Conservation (phyloP, 2,329 filamentous ascomycete genomes). For the Zymoseptoria tritici region DNA sequence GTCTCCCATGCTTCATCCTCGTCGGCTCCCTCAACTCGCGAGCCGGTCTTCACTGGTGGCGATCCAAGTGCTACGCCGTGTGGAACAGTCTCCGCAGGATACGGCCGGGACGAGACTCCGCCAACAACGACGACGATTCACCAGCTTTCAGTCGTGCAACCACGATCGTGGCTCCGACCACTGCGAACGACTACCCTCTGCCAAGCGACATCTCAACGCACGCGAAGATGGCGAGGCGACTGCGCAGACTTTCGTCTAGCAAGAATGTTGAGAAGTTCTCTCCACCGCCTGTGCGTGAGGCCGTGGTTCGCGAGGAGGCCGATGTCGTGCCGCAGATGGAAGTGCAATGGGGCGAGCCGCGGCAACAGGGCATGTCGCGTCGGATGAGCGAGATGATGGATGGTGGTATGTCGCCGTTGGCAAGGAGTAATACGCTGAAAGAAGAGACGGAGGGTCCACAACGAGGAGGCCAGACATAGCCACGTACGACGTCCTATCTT, state of each 20-base stretch:
- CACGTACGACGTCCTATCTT: too few species aligned
- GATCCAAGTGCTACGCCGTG: neutral
- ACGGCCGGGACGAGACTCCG: neutral
- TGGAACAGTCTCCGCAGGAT: neutral
- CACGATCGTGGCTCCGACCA: neutral
- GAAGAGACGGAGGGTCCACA: neutral
- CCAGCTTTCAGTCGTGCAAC: neutral
- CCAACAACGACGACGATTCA: neutral
- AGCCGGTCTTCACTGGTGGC: slow-evolving; percentile 34
- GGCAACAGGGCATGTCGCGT: neutral
- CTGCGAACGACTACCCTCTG: neutral
- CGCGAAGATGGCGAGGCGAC: neutral
- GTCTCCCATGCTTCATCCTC: slow-evolving; percentile 41
- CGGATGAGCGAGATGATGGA: neutral
- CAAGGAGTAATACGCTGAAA: neutral
- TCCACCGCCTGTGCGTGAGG: neutral
- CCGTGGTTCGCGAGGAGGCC: neutral
- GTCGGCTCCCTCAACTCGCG: slow-evolving; percentile 39
- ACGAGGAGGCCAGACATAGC: too few species aligned
- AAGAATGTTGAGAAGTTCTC: neutral
- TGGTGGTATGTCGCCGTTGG: neutral
- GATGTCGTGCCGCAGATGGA: neutral
- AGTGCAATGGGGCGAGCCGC: neutral
- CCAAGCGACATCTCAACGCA: neutral
- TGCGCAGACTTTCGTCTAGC: neutral